Evolutionary conservation across 306 rosid genomes (phyloP).

Genomic region (Glycyrrhiza uralensis): DNA sequence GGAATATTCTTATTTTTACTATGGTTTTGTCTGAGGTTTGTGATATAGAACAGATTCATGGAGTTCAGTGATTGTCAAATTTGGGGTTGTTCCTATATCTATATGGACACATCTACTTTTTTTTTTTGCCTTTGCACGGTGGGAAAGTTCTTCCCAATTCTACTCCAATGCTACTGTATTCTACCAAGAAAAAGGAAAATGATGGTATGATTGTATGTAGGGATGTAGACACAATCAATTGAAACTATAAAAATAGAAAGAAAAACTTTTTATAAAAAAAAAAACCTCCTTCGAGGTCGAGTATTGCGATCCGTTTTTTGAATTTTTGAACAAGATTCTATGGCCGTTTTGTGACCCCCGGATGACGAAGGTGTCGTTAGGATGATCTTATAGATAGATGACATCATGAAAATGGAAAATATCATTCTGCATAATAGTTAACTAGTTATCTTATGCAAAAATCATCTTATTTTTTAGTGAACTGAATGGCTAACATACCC

Average conservation of each 20-base stretch:
- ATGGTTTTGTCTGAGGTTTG: neutral
- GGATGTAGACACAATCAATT: no score
- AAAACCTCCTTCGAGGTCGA: no score
- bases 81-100: neutral
- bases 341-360: neutral
- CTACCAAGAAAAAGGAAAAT: neutral
- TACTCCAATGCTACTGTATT: constrained; percentile 9
- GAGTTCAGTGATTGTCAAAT: constrained; percentile 21
- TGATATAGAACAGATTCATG: neutral
- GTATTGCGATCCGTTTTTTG: no score
- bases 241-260: no score
- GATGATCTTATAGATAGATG: no score
- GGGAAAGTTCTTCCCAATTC: constrained; percentile 19
- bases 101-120: neutral
- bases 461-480: no score
- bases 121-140: constrained; percentile 12
- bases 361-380: neutral
- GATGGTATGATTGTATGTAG: neutral
- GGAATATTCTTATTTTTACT: neutral
- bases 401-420: no score
- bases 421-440: no score
- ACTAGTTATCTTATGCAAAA: no score
- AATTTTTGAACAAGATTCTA: neutral
- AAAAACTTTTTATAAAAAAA: no score
- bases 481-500: no score